Evolutionary conservation across 2,329 filamentous ascomycete species (phyloP).

Genomic region (Colletotrichum sp.): DNA sequence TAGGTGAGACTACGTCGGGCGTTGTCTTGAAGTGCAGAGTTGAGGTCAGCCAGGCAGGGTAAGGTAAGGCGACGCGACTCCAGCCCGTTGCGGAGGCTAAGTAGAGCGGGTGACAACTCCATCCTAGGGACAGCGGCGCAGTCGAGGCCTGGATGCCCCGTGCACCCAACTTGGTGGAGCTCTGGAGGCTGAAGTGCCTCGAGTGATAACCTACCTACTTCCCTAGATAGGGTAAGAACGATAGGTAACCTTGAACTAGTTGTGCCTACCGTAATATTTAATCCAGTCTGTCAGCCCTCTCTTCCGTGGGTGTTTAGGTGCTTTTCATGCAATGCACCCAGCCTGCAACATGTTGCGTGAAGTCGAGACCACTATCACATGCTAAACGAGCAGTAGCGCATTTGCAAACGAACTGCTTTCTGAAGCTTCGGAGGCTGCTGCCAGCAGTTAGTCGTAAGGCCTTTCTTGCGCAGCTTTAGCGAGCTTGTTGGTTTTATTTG

Average conservation of each 20-base stretch:
- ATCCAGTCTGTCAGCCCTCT: background rate
- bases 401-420: background rate
- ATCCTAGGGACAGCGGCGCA: background rate
- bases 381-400: background rate
- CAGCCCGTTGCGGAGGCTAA: background rate
- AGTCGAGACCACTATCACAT: background rate
- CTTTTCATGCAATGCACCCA: background rate
- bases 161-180: background rate
- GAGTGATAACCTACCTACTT: background rate
- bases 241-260: background rate
- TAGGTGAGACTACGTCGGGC: background rate
- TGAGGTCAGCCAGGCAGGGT: background rate
- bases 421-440: background rate
- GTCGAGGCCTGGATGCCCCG: background rate
- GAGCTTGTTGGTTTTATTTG: background rate
- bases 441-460: background rate
- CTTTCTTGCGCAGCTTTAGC: background rate
- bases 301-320: background rate
- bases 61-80: background rate
- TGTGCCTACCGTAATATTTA: background rate
- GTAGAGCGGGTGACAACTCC: background rate
- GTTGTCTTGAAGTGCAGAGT: background rate
- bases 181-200: background rate
- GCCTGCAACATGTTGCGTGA: background rate
- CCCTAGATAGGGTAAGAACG: background rate